Percentiles rank a stretch among this genome's conserved stretches.
phyloP scores from a whole-genome alignment of 2,329 filamentous ascomycete genomes.

The Chaetomiaceae sp. region DNA sequence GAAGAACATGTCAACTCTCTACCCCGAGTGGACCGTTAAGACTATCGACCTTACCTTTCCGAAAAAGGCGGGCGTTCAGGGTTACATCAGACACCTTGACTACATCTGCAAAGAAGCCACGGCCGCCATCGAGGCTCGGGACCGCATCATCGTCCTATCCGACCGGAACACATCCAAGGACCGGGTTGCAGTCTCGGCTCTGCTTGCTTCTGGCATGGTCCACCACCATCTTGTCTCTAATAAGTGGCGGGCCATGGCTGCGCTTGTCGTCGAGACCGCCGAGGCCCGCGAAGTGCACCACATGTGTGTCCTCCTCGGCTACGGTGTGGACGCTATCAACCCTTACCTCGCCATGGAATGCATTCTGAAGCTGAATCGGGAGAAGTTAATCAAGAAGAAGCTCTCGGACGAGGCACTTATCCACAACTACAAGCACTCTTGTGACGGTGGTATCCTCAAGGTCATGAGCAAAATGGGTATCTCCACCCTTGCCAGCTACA shows the following conservation, averaged over 20 bases:
- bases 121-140: constrained; percentile 73
- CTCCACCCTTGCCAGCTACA: constrained; percentile 91
- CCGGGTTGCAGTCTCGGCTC: constrained; percentile 78
- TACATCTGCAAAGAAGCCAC: constrained; percentile 81
- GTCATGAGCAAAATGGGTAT: constrained; percentile 99
- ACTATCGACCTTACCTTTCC: constrained; percentile 91
- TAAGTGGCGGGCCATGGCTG: constrained; percentile 88
- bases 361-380: constrained; percentile 92
- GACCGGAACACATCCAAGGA: constrained; percentile 81
- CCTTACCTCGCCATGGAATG: constrained; percentile 95
- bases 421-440: constrained; percentile 94
- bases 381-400: constrained; percentile 88
- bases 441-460: constrained; percentile 92
- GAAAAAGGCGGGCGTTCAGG: constrained; percentile 74
- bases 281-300: constrained; percentile 97
- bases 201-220: constrained; percentile 86
- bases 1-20: constrained; percentile 67
- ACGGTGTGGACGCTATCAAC: constrained; percentile 90
- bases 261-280: constrained; percentile 83
- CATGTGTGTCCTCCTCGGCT: constrained; percentile 96
- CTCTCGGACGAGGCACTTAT: constrained; percentile 77
- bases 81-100: constrained; percentile 84
- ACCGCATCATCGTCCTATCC: constrained; percentile 84
- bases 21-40: constrained; percentile 81
- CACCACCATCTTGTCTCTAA: constrained; percentile 94